Evolutionary conservation across 768 basidiomycete genomes (phyloP), one percentile per base, ranked within the genome.

Genomic region (Epithele typhae): DNA sequence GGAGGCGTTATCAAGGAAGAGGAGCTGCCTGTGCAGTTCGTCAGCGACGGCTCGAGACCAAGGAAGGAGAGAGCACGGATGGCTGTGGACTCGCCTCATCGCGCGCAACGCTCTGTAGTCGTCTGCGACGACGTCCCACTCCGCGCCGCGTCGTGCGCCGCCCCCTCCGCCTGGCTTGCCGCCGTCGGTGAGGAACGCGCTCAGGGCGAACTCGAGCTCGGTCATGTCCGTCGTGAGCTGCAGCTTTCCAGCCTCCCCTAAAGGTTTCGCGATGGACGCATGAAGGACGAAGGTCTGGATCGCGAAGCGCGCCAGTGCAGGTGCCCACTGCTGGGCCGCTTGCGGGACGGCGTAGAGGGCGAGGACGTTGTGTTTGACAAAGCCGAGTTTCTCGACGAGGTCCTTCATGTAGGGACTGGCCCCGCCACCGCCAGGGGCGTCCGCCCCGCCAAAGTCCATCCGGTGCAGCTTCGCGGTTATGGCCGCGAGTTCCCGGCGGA

Each of bases 161-260:
- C 78, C 18, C 7, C 27, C 27, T 7, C 8, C 14, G 27, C 7
- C 27, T 30, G 27, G 76, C 40, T 74, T 73, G 45, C 50, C 35
- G 40, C 56, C 58, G 40, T 82, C 81, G 1, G 70, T 71, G 69
- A 84, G 72, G 63, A 97, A 89, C 3, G 87, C 79, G 57, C 82
- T 87, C 45, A 99, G 64, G 0, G 89, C 83, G 63, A 98, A 96
- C 68, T 99, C 96, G 50, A 98, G 75, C 63, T 92, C 89, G 0
- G 94, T 88, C 92, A 97, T 95, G 64, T 99, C 95, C 38, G 83
- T 88, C 47, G 92, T 91, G 53, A 98, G 73, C 67, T 95, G 93
- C 21, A 99, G 77, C 63, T 96, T 97, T 12, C 94, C 93, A 48
- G 79, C 78, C 69, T 99, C 96, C 5, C 92, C 87, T 4, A 98